Conservation (phyloP, 306 rosid genomes). For the Rosa persica region DNA sequence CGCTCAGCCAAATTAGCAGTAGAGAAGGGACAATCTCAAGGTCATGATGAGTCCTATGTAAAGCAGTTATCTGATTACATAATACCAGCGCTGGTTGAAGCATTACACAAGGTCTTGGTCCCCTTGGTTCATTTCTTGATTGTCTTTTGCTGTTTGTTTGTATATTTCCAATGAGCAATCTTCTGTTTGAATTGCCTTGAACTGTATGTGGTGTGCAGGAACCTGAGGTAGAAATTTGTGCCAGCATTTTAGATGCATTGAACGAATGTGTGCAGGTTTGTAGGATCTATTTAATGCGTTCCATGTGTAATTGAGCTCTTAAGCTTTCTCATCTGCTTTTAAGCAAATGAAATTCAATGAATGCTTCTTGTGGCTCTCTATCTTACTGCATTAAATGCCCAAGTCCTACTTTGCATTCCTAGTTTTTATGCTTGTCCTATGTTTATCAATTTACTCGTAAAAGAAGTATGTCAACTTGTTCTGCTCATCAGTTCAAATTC, state of each 20-base stretch:
- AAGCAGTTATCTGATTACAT: conserved; percentile 84
- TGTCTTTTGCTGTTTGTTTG: background rate
- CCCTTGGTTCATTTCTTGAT: background rate
- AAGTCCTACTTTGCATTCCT: background rate
- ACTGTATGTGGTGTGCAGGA: conserved; percentile 58
- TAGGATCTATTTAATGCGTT: background rate
- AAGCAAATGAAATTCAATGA: background rate
- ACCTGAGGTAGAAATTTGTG: conserved; percentile 94
- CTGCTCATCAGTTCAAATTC: too few relatives aligned
- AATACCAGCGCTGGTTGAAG: conserved; percentile 89
- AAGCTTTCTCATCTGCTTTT: background rate
- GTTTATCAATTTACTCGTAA: background rate
- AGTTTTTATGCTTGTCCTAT: background rate
- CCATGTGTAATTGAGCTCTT: background rate
- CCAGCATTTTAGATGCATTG: conserved; percentile 86
- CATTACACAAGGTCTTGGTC: conserved; percentile 70
- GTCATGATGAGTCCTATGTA: conserved; percentile 73
- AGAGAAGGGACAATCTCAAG: conserved; percentile 89
- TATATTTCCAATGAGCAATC: background rate
- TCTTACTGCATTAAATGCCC: background rate
- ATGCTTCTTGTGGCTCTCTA: background rate
- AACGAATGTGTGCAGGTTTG: conserved; percentile 88
- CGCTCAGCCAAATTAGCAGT: conserved; percentile 91
- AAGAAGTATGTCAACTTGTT: background rate
- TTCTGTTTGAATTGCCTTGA: background rate